phyloP scores from a whole-genome alignment of 345 rosid genomes.

The Acer saccharum region DNA sequence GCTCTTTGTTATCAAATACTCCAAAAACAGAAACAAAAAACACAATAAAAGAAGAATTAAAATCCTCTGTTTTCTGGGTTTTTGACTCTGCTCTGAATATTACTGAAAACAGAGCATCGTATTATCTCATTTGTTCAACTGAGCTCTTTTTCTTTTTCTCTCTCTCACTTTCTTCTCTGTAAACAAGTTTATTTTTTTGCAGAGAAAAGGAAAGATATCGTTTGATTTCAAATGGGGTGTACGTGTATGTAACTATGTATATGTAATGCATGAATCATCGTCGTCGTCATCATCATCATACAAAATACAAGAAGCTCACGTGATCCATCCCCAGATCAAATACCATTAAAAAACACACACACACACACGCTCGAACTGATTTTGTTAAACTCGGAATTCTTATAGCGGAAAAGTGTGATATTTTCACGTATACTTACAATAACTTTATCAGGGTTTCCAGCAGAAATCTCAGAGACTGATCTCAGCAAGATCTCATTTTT shows the following conservation, averaged over 20 bases:
- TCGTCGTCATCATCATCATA: not conserved
- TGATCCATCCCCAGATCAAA: slow-evolving; percentile 8
- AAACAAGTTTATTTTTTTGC: not conserved
- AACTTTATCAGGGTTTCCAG: too few species aligned
- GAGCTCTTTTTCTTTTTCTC: not conserved
- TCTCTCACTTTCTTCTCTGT: not conserved
- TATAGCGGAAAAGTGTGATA: too few species aligned
- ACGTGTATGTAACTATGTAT: not conserved
- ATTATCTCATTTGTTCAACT: not conserved
- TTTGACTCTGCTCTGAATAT: not conserved
- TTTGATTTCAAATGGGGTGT: not conserved
- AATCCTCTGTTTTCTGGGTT: not conserved
- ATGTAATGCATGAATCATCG: not conserved
- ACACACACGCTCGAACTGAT: too few species aligned
- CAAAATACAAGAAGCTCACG: slow-evolving; percentile 13
- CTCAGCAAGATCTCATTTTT: not conserved
- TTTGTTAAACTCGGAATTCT: too few species aligned
- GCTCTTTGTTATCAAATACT: not conserved
- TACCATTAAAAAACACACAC: too few species aligned
- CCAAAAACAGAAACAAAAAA: not conserved
- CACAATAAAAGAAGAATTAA: not conserved
- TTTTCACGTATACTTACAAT: too few species aligned
- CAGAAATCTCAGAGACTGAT: not conserved
- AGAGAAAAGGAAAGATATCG: slow-evolving; percentile 8
- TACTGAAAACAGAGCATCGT: not conserved